These are phyloP conservation scores for Xerocomellus intermedius DNA, from an alignment of 768 basidiomycete species.

Conservation along the genomic window DNA sequence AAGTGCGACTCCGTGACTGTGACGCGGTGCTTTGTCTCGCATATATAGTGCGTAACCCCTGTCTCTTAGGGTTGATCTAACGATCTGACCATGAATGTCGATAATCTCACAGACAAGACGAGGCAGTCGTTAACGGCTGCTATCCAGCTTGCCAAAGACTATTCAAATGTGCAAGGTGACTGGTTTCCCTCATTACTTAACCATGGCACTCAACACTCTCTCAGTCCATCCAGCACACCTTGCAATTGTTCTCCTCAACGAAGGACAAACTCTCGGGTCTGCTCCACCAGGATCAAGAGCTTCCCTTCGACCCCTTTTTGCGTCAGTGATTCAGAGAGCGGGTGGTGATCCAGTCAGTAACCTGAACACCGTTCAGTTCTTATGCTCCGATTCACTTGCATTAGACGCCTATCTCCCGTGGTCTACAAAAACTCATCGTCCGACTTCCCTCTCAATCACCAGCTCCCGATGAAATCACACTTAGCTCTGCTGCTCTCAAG, in stretches of 20 bases:
- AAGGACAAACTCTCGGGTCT: conserved; percentile 41
- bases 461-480: conserved; percentile 74
- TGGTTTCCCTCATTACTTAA: background rate
- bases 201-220: conserved; percentile 3
- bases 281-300: conserved; percentile 34
- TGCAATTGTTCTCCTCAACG: conserved; percentile 77
- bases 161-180: conserved; percentile 79
- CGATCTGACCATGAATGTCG: conserved; percentile 45
- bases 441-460: conserved; percentile 83
- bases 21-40: background rate
- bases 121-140: conserved; percentile 67
- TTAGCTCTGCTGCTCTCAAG: conserved; percentile 55
- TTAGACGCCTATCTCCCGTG: conserved; percentile 62
- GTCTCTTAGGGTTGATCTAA: background rate
- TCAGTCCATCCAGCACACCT: conserved; percentile 83
- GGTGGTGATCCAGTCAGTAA: conserved; percentile 77
- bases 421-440: conserved; percentile 73
- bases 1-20: background rate
- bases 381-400: background rate
- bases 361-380: background rate
- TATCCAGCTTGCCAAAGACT: conserved; percentile 79
- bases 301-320: conserved; percentile 61
- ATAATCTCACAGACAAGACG: conserved; percentile 81
- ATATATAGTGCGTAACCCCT: background rate
- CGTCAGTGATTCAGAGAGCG: conserved; percentile 74